phyloP scores from a whole-genome alignment of 208 protist species.

The Leptomonas pyrrhocoris region DNA sequence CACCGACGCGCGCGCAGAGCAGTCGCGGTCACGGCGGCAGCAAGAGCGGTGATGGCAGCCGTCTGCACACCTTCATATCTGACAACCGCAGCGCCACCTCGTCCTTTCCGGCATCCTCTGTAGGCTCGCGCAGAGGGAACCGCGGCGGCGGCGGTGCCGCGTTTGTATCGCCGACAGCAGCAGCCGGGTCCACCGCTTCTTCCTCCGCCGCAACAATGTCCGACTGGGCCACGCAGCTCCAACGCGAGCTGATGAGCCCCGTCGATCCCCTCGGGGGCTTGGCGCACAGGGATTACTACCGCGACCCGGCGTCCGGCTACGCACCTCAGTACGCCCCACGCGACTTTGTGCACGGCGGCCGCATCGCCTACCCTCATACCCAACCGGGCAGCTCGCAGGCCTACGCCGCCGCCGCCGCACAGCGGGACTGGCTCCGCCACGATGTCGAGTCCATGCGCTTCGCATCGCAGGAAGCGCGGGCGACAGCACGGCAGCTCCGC shows the following conservation, averaged over 20 bases:
- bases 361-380: slow-evolving; percentile 68
- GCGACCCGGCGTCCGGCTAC: slow-evolving; percentile 76
- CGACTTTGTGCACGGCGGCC: slow-evolving; percentile 74
- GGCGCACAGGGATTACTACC: slow-evolving; percentile 88
- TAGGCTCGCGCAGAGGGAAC: background rate
- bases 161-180: background rate
- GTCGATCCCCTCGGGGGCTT: slow-evolving; percentile 77
- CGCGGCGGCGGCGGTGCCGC: background rate
- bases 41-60: background rate
- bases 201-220: background rate
- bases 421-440: slow-evolving; percentile 60
- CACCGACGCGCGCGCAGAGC: slow-evolving; percentile 20
- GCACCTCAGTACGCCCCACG: slow-evolving; percentile 83
- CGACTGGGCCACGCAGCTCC: slow-evolving; percentile 75
- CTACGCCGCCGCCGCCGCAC: slow-evolving; percentile 50
- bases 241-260: slow-evolving; percentile 76
- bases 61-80: slow-evolving; percentile 26
- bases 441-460: slow-evolving; percentile 45
- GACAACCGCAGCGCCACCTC: slow-evolving; percentile 23
- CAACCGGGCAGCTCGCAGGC: slow-evolving; percentile 28
- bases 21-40: slow-evolving; percentile 8
- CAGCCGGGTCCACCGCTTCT: no score
- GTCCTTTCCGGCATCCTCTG: slow-evolving; percentile 2
- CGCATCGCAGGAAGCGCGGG: slow-evolving; percentile 39
- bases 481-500: slow-evolving; percentile 35